Evolutionary conservation across 2,329 filamentous ascomycete genomes (phyloP).

Genomic region (Phialocephala subalpina): DNA sequence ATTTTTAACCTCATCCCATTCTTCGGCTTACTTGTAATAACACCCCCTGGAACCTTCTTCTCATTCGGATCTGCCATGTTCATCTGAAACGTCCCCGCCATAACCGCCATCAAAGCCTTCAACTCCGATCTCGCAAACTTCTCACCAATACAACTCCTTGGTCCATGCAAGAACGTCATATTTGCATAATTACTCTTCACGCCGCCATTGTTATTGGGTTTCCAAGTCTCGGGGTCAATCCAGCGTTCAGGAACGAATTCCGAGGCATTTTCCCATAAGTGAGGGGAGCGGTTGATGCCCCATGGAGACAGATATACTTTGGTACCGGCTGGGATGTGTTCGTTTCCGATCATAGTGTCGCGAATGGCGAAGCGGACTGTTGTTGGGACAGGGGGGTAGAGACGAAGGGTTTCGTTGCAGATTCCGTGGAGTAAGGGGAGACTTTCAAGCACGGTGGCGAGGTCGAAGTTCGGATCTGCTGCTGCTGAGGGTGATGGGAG

Average conservation of each 20-base stretch:
- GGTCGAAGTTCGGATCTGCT: constrained; percentile 43
- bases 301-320: constrained; percentile 61
- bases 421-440: constrained; percentile 73
- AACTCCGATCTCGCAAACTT: constrained; percentile 85
- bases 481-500: constrained; percentile 50
- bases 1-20: constrained; percentile 39
- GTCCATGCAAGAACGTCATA: constrained; percentile 86
- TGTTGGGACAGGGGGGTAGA: constrained; percentile 71
- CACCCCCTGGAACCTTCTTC: constrained; percentile 31
- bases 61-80: constrained; percentile 34
- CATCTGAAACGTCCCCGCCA: constrained; percentile 34
- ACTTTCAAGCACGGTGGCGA: constrained; percentile 63
- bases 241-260: constrained; percentile 69
- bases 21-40: constrained; percentile 40
- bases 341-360: constrained; percentile 63
- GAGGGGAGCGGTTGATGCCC: constrained; percentile 62
- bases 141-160: constrained; percentile 83
- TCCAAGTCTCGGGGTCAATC: constrained; percentile 44
- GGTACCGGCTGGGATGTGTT: constrained; percentile 66
- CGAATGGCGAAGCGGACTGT: constrained; percentile 67
- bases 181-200: constrained; percentile 79
- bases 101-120: constrained; percentile 71
- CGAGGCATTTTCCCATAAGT: constrained; percentile 66
- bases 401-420: constrained; percentile 71
- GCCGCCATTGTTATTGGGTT: constrained; percentile 61